Evolutionary conservation across 495 filamentous ascomycete genomes (phyloP).

Genomic region (Antarctomyces pellizariae): DNA sequence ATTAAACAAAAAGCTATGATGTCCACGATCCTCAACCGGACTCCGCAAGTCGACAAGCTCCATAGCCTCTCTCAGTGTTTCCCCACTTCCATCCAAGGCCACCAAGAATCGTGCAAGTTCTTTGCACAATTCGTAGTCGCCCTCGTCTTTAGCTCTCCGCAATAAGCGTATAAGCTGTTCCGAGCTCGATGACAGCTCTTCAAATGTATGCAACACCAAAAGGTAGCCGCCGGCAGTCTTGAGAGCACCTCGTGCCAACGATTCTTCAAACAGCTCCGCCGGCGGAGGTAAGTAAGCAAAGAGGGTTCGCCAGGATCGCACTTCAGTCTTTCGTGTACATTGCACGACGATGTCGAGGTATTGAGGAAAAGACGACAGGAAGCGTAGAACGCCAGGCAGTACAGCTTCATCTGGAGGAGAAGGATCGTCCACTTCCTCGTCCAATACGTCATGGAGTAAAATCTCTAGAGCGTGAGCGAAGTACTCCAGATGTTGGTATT

Average conservation of each 20-base stretch:
- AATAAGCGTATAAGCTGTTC: conserved; percentile 69
- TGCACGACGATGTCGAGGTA: conserved; percentile 93
- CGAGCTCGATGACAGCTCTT: conserved; percentile 54
- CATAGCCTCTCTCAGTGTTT: conserved; percentile 58
- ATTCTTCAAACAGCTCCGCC: conserved; percentile 78
- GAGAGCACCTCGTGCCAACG: conserved; percentile 55
- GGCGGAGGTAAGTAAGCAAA: conserved; percentile 79
- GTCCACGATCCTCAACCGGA: conserved; percentile 16
- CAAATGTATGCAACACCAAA: conserved; percentile 83
- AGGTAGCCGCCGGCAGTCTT: conserved; percentile 95
- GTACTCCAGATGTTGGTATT: conserved; percentile 67
- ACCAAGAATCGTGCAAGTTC: conserved; percentile 85
- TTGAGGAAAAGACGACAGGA: conserved; percentile 68
- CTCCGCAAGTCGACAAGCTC: conserved; percentile 37
- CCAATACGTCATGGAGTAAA: conserved; percentile 76
- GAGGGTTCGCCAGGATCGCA: conserved; percentile 82
- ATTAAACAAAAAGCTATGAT: conserved; percentile 23
- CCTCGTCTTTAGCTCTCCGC: conserved; percentile 54
- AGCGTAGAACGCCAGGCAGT: conserved; percentile 66
- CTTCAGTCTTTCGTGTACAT: conserved; percentile 92
- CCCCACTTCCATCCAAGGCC: conserved; percentile 69
- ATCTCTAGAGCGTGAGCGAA: conserved; percentile 86
- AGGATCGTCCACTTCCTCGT: conserved; percentile 75
- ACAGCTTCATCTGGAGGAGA: conserved; percentile 46
- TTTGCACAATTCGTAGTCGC: conserved; percentile 92